These are phyloP conservation scores for Arabidopsis lyrata DNA, from an alignment of 441 rosid genomes.

Conservation along the genomic window DNA sequence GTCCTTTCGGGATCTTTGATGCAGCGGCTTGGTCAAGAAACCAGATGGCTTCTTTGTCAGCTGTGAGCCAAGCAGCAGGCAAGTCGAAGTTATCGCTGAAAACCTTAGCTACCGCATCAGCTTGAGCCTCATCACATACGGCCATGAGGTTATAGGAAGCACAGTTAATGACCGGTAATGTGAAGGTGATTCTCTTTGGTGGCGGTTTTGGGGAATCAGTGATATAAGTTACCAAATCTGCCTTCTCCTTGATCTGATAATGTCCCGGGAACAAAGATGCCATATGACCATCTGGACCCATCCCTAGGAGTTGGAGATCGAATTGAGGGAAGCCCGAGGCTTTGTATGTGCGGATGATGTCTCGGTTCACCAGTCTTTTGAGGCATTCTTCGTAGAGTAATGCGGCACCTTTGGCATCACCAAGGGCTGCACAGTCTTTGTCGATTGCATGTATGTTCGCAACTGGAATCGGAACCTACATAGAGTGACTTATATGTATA, in stretches of 20 bases:
- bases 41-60: conserved; percentile 74
- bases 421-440: conserved; percentile 65
- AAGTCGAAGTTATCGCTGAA: conserved; percentile 43
- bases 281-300: conserved; percentile 91
- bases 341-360: conserved; percentile 49
- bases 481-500: neutral
- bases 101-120: conserved; percentile 59
- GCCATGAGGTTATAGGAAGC: conserved; percentile 72
- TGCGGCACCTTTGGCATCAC: conserved; percentile 62
- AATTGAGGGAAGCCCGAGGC: conserved; percentile 68
- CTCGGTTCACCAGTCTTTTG: conserved; percentile 52
- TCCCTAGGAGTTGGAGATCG: conserved; percentile 80
- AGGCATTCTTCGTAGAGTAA: conserved; percentile 61
- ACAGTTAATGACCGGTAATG: conserved; percentile 82
- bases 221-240: conserved; percentile 76
- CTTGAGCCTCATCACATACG: conserved; percentile 67
- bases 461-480: conserved; percentile 64
- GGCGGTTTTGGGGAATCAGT: conserved; percentile 83
- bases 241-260: conserved; percentile 64
- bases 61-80: conserved; percentile 69
- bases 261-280: conserved; percentile 87
- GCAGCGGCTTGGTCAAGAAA: conserved; percentile 82
- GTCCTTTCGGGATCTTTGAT: conserved; percentile 51
- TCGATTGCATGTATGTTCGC: conserved; percentile 74
- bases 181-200: conserved; percentile 79